phyloP scores from a whole-genome alignment of 495 filamentous ascomycete genomes.

The Penicillium odoratum region DNA sequence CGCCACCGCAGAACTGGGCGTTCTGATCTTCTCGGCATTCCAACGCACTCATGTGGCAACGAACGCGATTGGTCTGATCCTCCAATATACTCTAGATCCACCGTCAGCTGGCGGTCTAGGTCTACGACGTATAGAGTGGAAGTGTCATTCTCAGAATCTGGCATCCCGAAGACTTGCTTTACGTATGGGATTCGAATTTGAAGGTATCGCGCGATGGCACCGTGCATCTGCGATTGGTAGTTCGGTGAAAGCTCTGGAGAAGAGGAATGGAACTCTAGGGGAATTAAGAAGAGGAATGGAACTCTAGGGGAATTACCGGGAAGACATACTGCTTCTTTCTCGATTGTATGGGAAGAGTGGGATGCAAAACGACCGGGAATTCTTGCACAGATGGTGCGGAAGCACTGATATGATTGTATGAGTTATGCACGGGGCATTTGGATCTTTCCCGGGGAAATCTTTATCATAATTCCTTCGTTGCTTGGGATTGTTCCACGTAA shows the following conservation, averaged over 20 bases:
- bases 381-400: slow-evolving; percentile 11
- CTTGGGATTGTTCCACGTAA: neutral
- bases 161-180: slow-evolving; percentile 23
- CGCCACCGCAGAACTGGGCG: slow-evolving; percentile 27
- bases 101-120: slow-evolving; percentile 25
- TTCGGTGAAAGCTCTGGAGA: slow-evolving; percentile 11
- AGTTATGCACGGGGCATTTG: neutral
- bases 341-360: slow-evolving; percentile 19
- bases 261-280: slow-evolving; percentile 12
- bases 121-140: slow-evolving; percentile 32
- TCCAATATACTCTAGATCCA: slow-evolving; percentile 29
- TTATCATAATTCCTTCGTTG: neutral
- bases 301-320: slow-evolving; percentile 9
- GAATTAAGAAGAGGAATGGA: slow-evolving; percentile 15
- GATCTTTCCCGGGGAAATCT: neutral
- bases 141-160: slow-evolving; percentile 23
- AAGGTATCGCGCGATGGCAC: slow-evolving; percentile 30
- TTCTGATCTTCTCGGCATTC: slow-evolving; percentile 27
- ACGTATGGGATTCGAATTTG: slow-evolving; percentile 30
- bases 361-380: slow-evolving; percentile 12
- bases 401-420: neutral
- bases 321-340: slow-evolving; percentile 15
- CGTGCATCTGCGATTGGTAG: slow-evolving; percentile 13
- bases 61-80: slow-evolving; percentile 31
- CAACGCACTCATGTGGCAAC: slow-evolving; percentile 33